Evolutionary conservation across 2,329 filamentous ascomycete genomes (phyloP).

Genomic region (Fusarium sp.): DNA sequence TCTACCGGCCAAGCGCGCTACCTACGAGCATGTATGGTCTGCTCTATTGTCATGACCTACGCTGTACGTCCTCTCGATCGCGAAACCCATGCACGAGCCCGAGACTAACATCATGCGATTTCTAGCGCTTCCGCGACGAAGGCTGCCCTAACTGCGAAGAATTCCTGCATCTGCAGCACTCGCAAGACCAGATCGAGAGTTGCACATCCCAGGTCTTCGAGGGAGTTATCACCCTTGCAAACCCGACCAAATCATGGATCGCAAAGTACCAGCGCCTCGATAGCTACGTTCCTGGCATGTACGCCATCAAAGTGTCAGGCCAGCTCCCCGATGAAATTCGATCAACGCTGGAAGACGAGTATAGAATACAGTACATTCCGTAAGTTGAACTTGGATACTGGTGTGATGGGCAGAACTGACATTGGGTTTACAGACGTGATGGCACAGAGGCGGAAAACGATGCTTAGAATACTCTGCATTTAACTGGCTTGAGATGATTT

Average conservation of each 20-base stretch:
- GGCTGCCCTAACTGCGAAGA: conserved; percentile 98
- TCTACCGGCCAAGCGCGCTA: conserved; percentile 82
- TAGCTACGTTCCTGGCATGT: conserved; percentile 87
- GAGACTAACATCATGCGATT: conserved; percentile 23
- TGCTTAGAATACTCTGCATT: conserved; percentile 47
- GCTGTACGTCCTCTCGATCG: conserved; percentile 63
- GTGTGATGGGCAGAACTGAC: conserved; percentile 14
- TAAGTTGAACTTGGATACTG: conserved; percentile 46
- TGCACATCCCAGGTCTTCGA: conserved; percentile 98
- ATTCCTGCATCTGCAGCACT: conserved; percentile 85
- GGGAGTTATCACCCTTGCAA: conserved; percentile 85
- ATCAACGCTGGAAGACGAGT: conserved; percentile 71
- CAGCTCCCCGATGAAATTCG: conserved; percentile 76
- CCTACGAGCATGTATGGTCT: conserved; percentile 98
- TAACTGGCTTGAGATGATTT: conserved; percentile 3
- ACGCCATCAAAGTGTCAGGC: conserved; percentile 94
- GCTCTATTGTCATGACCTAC: conserved; percentile 90
- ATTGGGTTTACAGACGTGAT: conserved; percentile 61
- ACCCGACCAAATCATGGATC: conserved; percentile 90
- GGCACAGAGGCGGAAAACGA: conserved; percentile 67
- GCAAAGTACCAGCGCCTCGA: conserved; percentile 96
- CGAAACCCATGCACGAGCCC: not conserved
- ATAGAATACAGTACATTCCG: conserved; percentile 75
- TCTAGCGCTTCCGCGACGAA: conserved; percentile 82
- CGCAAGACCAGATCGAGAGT: conserved; percentile 84